Percentiles rank a stretch among this genome's conserved stretches.
These are phyloP conservation scores for Knoxia roxburghii DNA, from an alignment of 257 asterid genomes.

Conservation along the genomic window DNA sequence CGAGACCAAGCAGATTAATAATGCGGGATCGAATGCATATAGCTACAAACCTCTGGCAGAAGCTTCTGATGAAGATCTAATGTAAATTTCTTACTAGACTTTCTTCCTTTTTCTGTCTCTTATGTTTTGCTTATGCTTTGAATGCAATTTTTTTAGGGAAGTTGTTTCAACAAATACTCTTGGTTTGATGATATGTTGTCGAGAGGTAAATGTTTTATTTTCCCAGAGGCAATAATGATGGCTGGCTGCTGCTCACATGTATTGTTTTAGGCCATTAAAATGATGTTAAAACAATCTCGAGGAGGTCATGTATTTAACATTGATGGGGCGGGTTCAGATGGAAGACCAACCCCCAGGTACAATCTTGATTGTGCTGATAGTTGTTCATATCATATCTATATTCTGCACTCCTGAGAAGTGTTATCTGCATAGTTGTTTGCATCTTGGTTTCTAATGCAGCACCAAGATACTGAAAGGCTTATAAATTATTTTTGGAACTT, in stretches of 20 bases:
- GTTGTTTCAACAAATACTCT: constrained; percentile 89
- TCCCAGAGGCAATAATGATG: constrained; percentile 10
- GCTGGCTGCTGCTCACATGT: constrained; percentile 29
- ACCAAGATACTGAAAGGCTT: no score
- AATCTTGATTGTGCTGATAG: not conserved
- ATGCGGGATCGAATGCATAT: constrained; percentile 98
- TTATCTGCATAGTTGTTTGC: no score
- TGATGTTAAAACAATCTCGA: constrained; percentile 80
- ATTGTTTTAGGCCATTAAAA: constrained; percentile 66
- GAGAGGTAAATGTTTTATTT: constrained; percentile 62
- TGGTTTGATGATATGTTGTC: constrained; percentile 94
- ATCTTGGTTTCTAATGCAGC: no score
- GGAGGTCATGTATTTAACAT: constrained; percentile 95
- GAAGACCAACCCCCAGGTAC: constrained; percentile 97
- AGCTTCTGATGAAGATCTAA: constrained; percentile 89
- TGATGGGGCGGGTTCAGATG: constrained; percentile 99
- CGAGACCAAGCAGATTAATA: constrained; percentile 76
- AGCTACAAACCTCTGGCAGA: constrained; percentile 80
- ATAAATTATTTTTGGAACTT: no score
- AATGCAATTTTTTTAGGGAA: constrained; percentile 54
- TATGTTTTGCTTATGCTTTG: constrained; percentile 4
- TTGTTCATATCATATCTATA: not conserved
- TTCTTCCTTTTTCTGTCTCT: constrained; percentile 5
- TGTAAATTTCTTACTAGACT: constrained; percentile 39
- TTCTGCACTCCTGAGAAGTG: not conserved